These are phyloP conservation scores for Saccharum hybrid DNA, from an alignment of 202 grass and related monocot species.

Conservation along the genomic window DNA sequence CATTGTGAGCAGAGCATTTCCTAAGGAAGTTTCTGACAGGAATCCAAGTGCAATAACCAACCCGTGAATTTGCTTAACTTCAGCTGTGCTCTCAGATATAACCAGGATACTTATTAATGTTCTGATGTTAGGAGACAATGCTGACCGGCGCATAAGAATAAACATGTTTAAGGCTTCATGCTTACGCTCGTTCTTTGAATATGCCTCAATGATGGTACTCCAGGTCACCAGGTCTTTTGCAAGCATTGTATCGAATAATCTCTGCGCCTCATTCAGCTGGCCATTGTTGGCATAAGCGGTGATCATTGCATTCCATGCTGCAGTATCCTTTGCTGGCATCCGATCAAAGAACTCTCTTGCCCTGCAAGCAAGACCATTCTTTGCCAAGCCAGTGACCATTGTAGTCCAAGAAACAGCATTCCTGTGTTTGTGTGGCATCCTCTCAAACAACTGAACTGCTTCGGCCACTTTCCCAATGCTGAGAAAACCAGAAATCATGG, in stretches of 20 bases:
- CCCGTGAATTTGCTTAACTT: slow-evolving; percentile 58
- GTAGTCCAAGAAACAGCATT: slow-evolving; percentile 60
- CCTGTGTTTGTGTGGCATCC: slow-evolving; percentile 46
- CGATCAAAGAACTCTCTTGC: slow-evolving; percentile 62
- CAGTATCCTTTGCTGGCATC: slow-evolving; percentile 58
- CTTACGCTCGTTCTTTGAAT: slow-evolving; percentile 49
- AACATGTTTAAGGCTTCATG: slow-evolving; percentile 37
- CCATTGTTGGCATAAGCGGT: slow-evolving; percentile 52
- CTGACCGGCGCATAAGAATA: slow-evolving; percentile 49
- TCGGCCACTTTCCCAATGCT: slow-evolving; percentile 37
- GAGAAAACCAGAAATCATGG: slow-evolving; percentile 53
- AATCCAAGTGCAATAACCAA: slow-evolving; percentile 36
- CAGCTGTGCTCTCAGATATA: slow-evolving; percentile 40
- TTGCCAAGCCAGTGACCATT: slow-evolving; percentile 63
- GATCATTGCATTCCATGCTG: slow-evolving; percentile 63
- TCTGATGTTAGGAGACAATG: slow-evolving; percentile 27
- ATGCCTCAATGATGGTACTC: slow-evolving; percentile 64
- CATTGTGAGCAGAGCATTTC: slow-evolving; percentile 60
- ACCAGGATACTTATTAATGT: slow-evolving; percentile 56
- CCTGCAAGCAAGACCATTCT: slow-evolving; percentile 36
- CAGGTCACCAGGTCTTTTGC: slow-evolving; percentile 53
- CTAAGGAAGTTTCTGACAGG: slow-evolving; percentile 45
- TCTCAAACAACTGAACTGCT: slow-evolving; percentile 50
- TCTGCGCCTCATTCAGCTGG: slow-evolving; percentile 40
- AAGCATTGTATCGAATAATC: slow-evolving; percentile 44